These are phyloP conservation scores for Trichoderma gamsii DNA, from an alignment of 495 filamentous ascomycete genomes.

Conservation along the genomic window DNA sequence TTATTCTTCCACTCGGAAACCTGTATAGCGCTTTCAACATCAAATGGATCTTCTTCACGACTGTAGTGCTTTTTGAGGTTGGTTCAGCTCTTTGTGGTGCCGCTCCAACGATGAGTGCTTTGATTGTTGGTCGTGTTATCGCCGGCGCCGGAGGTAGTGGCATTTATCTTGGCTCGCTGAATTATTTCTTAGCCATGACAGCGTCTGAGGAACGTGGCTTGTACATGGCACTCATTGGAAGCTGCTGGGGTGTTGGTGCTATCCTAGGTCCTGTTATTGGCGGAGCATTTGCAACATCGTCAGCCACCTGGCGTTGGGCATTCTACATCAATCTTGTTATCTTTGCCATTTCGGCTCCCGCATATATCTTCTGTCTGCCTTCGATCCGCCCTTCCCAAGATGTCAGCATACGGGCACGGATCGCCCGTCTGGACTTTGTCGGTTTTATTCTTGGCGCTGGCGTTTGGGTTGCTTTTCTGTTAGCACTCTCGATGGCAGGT, in stretches of 20 bases:
- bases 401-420: no score
- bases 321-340: constrained; percentile 67
- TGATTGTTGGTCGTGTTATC: constrained; percentile 45
- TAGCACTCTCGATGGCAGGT: no score
- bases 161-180: constrained; percentile 30
- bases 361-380: no score
- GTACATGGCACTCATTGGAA: constrained; percentile 40
- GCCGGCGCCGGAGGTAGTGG: constrained; percentile 39
- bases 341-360: constrained; percentile 21
- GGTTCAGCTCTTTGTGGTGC: constrained; percentile 39
- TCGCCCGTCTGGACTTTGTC: no score
- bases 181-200: not conserved
- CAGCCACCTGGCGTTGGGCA: constrained; percentile 52
- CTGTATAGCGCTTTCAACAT: no score
- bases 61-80: no score
- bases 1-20: no score
- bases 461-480: no score
- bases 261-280: constrained; percentile 57
- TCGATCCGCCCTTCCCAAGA: no score
- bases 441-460: no score
- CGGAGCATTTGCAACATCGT: constrained; percentile 50
- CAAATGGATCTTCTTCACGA: no score
- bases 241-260: constrained; percentile 49
- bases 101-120: constrained; percentile 42
- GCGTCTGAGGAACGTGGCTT: constrained; percentile 37